These are phyloP conservation scores for Solanum raphanifolium DNA, from an alignment of 257 asterid species.

Conservation along the genomic window DNA sequence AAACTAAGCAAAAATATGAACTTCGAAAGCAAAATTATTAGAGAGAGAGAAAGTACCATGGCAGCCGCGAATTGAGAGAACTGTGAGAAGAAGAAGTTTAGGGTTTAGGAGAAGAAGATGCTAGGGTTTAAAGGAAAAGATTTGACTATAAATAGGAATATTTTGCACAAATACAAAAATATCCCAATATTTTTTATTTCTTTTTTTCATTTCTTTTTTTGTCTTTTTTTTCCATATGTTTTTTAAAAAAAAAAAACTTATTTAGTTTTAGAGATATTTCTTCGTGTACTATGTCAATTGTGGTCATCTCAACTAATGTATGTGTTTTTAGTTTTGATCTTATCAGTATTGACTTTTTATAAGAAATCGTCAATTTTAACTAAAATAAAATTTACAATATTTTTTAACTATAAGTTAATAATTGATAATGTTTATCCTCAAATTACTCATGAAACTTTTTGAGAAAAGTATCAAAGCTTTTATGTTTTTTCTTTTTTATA, in stretches of 20 bases:
- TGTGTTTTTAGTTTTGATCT: background rate
- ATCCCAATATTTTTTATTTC: background rate
- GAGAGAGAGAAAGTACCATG: background rate
- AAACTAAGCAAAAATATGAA: background rate
- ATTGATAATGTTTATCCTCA: background rate
- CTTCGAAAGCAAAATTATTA: background rate
- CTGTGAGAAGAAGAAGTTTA: background rate
- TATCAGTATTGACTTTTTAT: too few relatives aligned
- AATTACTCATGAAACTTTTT: background rate
- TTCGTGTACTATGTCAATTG: background rate
- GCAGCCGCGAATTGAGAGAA: background rate
- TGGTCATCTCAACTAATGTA: background rate
- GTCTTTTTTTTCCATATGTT: background rate
- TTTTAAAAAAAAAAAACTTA: too few relatives aligned
- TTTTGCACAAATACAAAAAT: background rate
- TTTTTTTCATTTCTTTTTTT: background rate
- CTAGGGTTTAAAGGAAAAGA: background rate
- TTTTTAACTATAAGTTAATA: too few relatives aligned
- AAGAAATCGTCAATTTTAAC: background rate
- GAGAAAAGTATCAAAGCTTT: too few relatives aligned
- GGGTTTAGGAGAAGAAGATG: background rate
- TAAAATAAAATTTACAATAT: too few relatives aligned
- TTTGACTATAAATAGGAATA: background rate
- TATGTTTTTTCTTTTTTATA: background rate
- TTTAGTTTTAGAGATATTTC: too few relatives aligned